Evolutionary conservation across 176 grass and related monocot species (phyloP), one percentile per base, ranked within the genome.

Genomic region (Leersia perrieri): DNA sequence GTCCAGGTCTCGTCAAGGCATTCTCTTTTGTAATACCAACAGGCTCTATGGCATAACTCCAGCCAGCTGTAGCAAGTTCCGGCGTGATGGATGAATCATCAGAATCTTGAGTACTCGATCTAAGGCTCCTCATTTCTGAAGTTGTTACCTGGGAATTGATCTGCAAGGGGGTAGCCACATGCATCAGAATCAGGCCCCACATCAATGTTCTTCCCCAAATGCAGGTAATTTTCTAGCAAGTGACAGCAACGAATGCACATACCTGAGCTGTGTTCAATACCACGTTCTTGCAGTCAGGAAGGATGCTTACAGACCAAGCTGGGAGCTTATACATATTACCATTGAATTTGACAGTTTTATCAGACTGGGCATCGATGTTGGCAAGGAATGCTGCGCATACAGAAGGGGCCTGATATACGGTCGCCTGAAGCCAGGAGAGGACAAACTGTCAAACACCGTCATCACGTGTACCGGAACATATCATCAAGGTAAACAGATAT

Each of bases 241-340:
- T 26, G 82, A 57, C 22, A 22, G 2, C 25, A 36, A 11, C 10
- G 18, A 53, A 57, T 70, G 20, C 36, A 64, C 42, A 81, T 84
- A 98, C 96, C 90, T 99, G 96, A 41, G 96, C 96, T 7, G 92
- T 91, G 82, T 99, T 99, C 10, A 93, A 85, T 18, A 90, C 88
- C 45, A 99, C 96, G 88, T 99, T 95, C 76, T 90, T 88, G 87
- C 96, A 99, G 86, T 99, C 93, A 74, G 96, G 96, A 80, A 99
- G 90, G 89, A 99, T 88, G 89, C 96, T 99, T 45, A 99, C 96
- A 28, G 92, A 99, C 96, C 96, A 99, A 11, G 90, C 92, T 5
- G 92, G 90, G 84, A 99, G 89, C 12, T 82, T 75, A 77, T 95
- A 99, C 11, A 80, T 72, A 13, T 84, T 93, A 27, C 92, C 96